Evolutionary conservation across 805 yeast species (phyloP), one percentile per base, ranked within the genome.

Genomic region (Candida morakotiae): DNA sequence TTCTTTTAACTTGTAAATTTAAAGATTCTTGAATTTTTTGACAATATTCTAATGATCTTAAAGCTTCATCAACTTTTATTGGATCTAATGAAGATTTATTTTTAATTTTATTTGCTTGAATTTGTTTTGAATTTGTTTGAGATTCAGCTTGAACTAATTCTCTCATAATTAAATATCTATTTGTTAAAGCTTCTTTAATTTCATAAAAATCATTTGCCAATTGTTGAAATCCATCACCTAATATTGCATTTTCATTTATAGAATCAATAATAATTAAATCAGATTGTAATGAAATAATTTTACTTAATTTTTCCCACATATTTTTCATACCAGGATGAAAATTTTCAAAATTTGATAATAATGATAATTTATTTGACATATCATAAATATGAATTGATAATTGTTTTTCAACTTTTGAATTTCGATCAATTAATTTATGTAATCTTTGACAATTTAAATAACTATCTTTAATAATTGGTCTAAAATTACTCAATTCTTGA

Each of bases 121-220:
- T 75, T 50, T 86, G 95, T 50, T 78, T 83, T 21, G 75, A 62
- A 47, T 75, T 78, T 1, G 95, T 79, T 39, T 70, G 77, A 6
- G 79, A 77, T 56, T 89, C 95, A 2, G 96, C 89, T 52, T 77
- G 83, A 22, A 76, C 52, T 35, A 87, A 67, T 47, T 93, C 98
- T 37, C 97, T 74, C 96, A 93, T 93, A 26, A 91, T 62, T 40
- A 93, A 68, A 57, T 93, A 96, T 41, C 98, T 72, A 60, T 91
- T 89, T 0, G 98, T 93, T 38, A 93, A 67, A 0, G 96, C 83
- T 60, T 93, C 98, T 58, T 93, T 93, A 40, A 89, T 83, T 40
- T 83, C 81, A 57, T 82, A 93, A 11, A 93, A 82, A 49, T 89
- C 96, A 43, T 75, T 75, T 3, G 78, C 65, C 20, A 87, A 64